A percentile compares a stretch with the other conserved stretches of the same genome.
phyloP scores from a whole-genome alignment of 495 filamentous ascomycete genomes.

The Immersiella caudata region DNA sequence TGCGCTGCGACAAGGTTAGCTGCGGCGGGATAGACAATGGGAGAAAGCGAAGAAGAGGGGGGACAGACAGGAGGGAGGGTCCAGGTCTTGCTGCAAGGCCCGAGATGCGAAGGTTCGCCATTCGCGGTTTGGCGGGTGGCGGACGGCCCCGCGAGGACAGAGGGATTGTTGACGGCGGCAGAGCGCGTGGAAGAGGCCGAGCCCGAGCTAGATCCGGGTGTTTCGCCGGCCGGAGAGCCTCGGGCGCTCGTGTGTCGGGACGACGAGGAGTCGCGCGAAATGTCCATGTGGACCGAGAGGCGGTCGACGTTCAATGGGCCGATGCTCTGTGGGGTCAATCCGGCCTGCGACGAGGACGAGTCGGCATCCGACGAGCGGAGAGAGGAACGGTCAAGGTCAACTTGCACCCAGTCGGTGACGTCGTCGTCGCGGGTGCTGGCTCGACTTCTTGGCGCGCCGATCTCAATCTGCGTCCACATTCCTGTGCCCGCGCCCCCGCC shows the following conservation, averaged over 20 bases:
- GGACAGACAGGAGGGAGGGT: conserved; percentile 25
- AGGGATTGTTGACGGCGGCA: background rate
- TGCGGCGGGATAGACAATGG: background rate
- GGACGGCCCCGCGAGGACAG: background rate
- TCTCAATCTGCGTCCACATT: background rate
- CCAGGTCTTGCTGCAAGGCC: conserved; percentile 30
- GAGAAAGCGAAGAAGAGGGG: too few species aligned
- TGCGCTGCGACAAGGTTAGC: conserved; percentile 18
- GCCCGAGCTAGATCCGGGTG: background rate
- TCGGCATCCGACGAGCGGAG: background rate
- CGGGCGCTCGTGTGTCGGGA: background rate
- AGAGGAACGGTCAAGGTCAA: background rate
- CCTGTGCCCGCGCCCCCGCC: background rate
- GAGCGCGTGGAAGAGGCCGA: background rate
- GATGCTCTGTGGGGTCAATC: background rate
- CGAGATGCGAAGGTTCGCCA: background rate
- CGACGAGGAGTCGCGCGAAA: background rate
- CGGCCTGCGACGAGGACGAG: background rate
- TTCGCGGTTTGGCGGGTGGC: background rate
- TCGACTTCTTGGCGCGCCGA: background rate
- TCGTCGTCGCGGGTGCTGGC: background rate
- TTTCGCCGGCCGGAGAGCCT: background rate
- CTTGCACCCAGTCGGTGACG: background rate
- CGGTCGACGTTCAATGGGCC: background rate
- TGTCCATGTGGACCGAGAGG: background rate